Evolutionary conservation across 2,329 filamentous ascomycete genomes (phyloP), one percentile per base, ranked within the genome.

Genomic region (Colletotrichum simmondsii): DNA sequence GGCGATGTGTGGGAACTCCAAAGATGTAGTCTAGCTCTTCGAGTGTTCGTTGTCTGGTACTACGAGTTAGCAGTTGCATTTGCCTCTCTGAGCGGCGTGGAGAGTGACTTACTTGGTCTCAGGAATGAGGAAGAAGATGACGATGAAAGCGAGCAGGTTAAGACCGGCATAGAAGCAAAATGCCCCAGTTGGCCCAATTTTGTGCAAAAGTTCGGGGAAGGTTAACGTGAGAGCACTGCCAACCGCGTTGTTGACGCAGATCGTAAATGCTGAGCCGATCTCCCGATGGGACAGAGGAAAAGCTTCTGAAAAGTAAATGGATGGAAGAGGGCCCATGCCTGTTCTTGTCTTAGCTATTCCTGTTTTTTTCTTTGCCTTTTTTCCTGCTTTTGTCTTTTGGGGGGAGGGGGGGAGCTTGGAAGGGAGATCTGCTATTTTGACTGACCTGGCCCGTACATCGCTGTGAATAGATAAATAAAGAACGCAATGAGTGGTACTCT

Each of bases 81-180:
- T 49, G 7, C 19, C 7, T 49, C 11, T 49, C 42, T 49, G 16
- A n/a, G 19, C 42, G 42, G 8, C 4, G 7, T n/a, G 7, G 8
- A n/a, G 16, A 10, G 16, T 8, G 30, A 68, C 69, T 49, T 72
- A 79, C 80, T 88, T 90, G 4, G 88, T 89, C 77, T 90, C 88
- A 1, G 87, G 88, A 0, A 90, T 81, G 78, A 87, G 89, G 53
- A 92, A 82, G 83, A 92, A 92, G 75, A 93, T 92, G 84, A 93
- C 88, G 28, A 90, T 71, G 19, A 92, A 84, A 0, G 91, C 91
- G 2, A 89, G 77, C 4, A 92, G 75, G 74, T 93, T 93, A 8
- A 93, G 81, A 0, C 82, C 89, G 16, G 81, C 86, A 72, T 92
- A 92, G 77, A 92, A 91, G 3, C 89, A 86, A 75, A 92, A 92